phyloP scores from a whole-genome alignment of 768 basidiomycete species.

The Auriculariales sp. region DNA sequence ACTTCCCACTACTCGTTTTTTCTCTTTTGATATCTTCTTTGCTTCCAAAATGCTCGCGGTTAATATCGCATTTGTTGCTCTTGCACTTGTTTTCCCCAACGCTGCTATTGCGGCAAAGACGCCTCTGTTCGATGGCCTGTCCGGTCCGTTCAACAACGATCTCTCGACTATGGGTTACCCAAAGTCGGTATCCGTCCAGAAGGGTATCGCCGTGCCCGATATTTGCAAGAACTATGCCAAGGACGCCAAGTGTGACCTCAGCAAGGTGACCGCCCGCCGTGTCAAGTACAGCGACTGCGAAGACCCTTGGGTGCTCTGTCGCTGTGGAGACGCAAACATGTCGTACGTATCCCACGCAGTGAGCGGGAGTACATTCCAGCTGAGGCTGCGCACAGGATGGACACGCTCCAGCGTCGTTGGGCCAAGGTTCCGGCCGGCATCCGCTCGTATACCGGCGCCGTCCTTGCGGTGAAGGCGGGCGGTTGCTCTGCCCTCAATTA shows the following conservation, averaged over 20 bases:
- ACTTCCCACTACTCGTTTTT: too few relatives aligned
- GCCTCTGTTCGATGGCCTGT: too few relatives aligned
- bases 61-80: too few relatives aligned
- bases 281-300: not conserved
- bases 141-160: too few relatives aligned
- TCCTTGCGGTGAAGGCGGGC: not conserved
- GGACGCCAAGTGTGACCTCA: not conserved
- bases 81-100: too few relatives aligned
- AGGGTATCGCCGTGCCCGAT: not conserved
- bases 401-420: not conserved
- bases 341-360: not conserved
- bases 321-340: not conserved
- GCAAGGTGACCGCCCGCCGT: not conserved
- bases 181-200: too few relatives aligned
- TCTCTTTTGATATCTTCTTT: not conserved
- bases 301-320: not conserved
- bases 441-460: not conserved
- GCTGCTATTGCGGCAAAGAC: too few relatives aligned
- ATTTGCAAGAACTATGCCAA: not conserved
- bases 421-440: not conserved
- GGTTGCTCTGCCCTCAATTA: not conserved
- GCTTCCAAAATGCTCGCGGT: too few relatives aligned
- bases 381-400: not conserved
- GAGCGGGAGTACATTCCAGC: not conserved
- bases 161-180: too few relatives aligned